Conservation (phyloP, 1,284 basidiomycete genomes). For the Phellinidium pouzarii region DNA sequence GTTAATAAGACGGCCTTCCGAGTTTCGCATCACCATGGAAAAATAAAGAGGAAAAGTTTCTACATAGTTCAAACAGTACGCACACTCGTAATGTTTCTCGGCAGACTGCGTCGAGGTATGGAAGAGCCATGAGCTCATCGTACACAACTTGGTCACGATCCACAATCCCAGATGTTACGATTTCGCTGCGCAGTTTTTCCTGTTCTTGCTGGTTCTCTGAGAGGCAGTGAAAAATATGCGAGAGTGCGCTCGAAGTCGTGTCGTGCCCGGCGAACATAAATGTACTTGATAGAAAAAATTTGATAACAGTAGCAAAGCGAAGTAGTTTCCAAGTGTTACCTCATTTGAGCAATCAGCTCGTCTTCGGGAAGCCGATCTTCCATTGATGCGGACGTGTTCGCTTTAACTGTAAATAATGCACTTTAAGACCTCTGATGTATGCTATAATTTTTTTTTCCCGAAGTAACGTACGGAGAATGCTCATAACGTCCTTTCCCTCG, state of each 20-base stretch:
- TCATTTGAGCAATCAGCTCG: slow-evolving; percentile 19
- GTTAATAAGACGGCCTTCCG: background rate
- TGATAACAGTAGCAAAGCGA: background rate
- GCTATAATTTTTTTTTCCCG: background rate
- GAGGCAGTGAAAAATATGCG: slow-evolving; percentile 13
- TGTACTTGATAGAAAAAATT: slow-evolving; percentile 7
- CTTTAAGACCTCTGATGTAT: background rate
- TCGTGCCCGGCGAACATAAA: slow-evolving; percentile 20
- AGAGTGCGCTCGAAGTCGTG: slow-evolving; percentile 19
- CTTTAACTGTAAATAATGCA: slow-evolving; percentile 12
- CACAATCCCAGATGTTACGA: slow-evolving; percentile 13
- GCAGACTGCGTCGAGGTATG: slow-evolving; percentile 19
- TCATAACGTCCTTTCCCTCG: slow-evolving; percentile 19
- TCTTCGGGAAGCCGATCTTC: slow-evolving; percentile 18
- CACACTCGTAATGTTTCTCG: slow-evolving; percentile 18
- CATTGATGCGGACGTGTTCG: slow-evolving; percentile 12
- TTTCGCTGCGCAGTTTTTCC: slow-evolving; percentile 15
- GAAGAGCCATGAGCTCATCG: slow-evolving; percentile 16
- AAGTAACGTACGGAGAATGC: slow-evolving; percentile 14
- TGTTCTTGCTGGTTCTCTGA: slow-evolving; percentile 11
- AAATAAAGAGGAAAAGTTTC: background rate
- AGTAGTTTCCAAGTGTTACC: background rate
- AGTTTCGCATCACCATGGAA: background rate
- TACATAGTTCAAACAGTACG: background rate
- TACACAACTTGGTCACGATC: slow-evolving; percentile 11